A percentile compares a stretch with the other conserved stretches of the same genome.
Evolutionary conservation across 225 moss, liverwort and hornwort genomes (phyloP).

Genomic region (Asterella californica): DNA sequence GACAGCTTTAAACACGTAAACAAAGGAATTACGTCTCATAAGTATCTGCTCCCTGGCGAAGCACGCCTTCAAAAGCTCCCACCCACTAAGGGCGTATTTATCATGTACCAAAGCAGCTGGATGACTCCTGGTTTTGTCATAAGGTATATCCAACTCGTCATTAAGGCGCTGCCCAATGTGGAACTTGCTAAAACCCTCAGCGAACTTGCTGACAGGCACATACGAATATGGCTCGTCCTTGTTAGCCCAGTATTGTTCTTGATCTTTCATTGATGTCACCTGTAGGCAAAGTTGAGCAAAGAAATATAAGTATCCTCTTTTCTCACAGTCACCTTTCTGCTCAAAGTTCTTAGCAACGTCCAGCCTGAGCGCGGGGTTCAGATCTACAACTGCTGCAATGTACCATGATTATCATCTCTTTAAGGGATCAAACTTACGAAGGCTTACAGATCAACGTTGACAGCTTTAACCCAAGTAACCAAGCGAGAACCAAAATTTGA

Average conservation of each 20-base stretch:
- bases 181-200: conserved; percentile 40
- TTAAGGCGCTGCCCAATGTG: conserved; percentile 55
- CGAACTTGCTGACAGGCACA: conserved; percentile 39
- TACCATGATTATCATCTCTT: background rate
- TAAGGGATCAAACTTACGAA: background rate
- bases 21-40: conserved; percentile 72
- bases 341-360: too few relatives aligned
- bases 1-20: conserved; percentile 77
- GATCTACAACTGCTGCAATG: background rate
- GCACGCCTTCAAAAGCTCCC: conserved; percentile 82
- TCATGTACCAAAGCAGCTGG: conserved; percentile 73
- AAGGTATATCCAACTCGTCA: conserved; percentile 53
- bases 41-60: conserved; percentile 68
- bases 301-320: background rate
- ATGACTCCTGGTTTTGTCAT: conserved; percentile 65
- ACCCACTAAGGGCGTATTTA: conserved; percentile 61
- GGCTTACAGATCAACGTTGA: background rate
- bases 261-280: conserved; percentile 45
- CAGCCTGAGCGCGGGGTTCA: background rate
- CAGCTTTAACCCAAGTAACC: background rate
- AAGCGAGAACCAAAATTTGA: background rate
- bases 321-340: too few relatives aligned
- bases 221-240: conserved; percentile 36
- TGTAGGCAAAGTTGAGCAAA: conserved; percentile 2
- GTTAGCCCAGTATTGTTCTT: conserved; percentile 46